phyloP scores from a whole-genome alignment of 345 rosid genomes.

The Luvunga scandens region DNA sequence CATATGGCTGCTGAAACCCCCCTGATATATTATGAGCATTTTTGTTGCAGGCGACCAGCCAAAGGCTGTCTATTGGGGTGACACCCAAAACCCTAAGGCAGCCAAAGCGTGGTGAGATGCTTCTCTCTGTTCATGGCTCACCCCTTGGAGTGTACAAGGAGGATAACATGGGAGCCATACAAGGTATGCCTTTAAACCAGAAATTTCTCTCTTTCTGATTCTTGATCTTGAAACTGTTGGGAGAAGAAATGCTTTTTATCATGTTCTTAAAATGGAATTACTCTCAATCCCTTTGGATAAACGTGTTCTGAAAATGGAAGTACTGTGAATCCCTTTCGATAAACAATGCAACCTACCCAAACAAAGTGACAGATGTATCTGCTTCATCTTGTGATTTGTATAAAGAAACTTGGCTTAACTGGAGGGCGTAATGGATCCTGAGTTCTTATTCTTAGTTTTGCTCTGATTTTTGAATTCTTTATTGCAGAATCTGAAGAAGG shows the following conservation, averaged over 20 bases:
- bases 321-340: slow-evolving; percentile 3
- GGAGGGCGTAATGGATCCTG: not conserved
- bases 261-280: no score
- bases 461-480: no score
- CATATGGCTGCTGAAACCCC: not conserved
- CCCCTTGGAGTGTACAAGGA: slow-evolving; percentile 88
- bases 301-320: not conserved
- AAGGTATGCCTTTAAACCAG: slow-evolving; percentile 42
- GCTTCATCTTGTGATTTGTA: not conserved
- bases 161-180: slow-evolving; percentile 87
- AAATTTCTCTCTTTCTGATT: not conserved
- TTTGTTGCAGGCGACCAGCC: slow-evolving; percentile 52
- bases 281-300: no score
- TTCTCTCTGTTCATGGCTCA: slow-evolving; percentile 85
- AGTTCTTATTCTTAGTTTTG: no score
- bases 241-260: not conserved
- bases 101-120: slow-evolving; percentile 91
- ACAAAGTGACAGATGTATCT: not conserved
- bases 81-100: slow-evolving; percentile 78
- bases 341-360: not conserved
- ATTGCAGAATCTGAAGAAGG: slow-evolving; percentile 58
- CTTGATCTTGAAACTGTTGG: not conserved
- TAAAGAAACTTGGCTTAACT: not conserved
- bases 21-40: not conserved
- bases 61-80: slow-evolving; percentile 88